Evolutionary conservation across 768 basidiomycete genomes (phyloP).

Genomic region (Auriscalpium vulgare): DNA sequence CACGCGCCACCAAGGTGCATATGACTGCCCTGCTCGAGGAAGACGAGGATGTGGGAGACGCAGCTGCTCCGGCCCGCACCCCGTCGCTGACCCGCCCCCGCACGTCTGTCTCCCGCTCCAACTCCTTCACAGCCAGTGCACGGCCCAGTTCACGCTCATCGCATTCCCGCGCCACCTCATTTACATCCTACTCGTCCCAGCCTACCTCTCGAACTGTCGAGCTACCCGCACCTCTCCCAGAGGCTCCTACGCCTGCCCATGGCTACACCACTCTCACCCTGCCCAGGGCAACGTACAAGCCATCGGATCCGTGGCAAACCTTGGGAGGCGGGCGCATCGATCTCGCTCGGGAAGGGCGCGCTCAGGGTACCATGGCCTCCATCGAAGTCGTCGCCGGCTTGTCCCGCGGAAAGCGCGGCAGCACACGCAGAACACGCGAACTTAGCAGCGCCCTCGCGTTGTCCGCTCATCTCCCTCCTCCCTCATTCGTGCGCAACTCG

Average conservation of each 20-base stretch:
- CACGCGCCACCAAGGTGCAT: constrained; percentile 18
- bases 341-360: constrained; percentile 66
- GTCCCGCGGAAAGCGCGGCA: background rate
- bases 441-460: constrained; percentile 21
- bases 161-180: constrained; percentile 7
- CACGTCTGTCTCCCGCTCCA: constrained; percentile 1
- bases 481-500: constrained; percentile 57
- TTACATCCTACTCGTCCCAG: background rate
- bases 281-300: constrained; percentile 37
- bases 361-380: constrained; percentile 84
- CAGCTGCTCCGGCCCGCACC: constrained; percentile 16
- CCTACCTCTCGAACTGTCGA: constrained; percentile 18
- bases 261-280: constrained; percentile 37
- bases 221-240: constrained; percentile 26
- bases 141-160: constrained; percentile 2
- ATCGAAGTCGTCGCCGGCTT: constrained; percentile 66
- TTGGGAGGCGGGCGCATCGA: constrained; percentile 51
- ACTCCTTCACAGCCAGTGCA: background rate
- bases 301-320: constrained; percentile 27
- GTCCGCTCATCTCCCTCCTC: constrained; percentile 44
- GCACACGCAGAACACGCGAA: background rate
- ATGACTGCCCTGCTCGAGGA: constrained; percentile 34
- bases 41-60: constrained; percentile 26
- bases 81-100: constrained; percentile 18
- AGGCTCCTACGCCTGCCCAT: constrained; percentile 10